These are phyloP conservation scores for Penicillium pancosmium DNA, from an alignment of 495 filamentous ascomycete genomes.

Conservation along the genomic window DNA sequence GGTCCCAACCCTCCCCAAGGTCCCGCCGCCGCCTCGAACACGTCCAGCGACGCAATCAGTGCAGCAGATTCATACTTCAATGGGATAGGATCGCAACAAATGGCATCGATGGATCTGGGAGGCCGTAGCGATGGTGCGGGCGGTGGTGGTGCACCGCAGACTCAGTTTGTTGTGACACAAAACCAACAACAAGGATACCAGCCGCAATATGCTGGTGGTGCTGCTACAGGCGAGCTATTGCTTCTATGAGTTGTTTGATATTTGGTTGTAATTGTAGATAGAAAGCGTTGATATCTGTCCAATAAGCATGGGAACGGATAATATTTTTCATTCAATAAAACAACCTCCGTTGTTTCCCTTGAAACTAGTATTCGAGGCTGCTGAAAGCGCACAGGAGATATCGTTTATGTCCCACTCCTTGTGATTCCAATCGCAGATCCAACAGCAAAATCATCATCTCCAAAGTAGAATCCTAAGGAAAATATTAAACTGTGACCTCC, in stretches of 20 bases:
- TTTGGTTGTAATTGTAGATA: slow-evolving; percentile 32
- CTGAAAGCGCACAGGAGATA: no score
- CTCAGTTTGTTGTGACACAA: slow-evolving; percentile 57
- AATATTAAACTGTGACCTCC: no score
- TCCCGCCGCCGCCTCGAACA: slow-evolving; percentile 22
- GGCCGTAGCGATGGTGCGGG: slow-evolving; percentile 45
- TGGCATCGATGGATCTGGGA: slow-evolving; percentile 67
- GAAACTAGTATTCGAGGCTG: not conserved
- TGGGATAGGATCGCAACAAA: slow-evolving; percentile 67
- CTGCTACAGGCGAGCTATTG: slow-evolving; percentile 53
- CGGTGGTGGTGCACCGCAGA: slow-evolving; percentile 41
- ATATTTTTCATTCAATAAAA: not conserved
- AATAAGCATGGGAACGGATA: slow-evolving; percentile 13
- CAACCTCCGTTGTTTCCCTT: not conserved
- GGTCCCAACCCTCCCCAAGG: slow-evolving; percentile 6
- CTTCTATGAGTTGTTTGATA: slow-evolving; percentile 35
- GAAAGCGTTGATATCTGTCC: slow-evolving; percentile 14
- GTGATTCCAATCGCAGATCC: no score
- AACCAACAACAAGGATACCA: slow-evolving; percentile 57
- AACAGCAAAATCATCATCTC: not conserved
- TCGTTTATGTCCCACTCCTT: no score
- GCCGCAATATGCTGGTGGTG: slow-evolving; percentile 50
- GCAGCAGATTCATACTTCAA: slow-evolving; percentile 89
- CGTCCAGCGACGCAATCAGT: slow-evolving; percentile 59
- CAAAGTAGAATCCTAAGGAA: not conserved